These are phyloP conservation scores for Juglanconis oblonga DNA, from an alignment of 2,329 filamentous ascomycete species.

Conservation along the genomic window DNA sequence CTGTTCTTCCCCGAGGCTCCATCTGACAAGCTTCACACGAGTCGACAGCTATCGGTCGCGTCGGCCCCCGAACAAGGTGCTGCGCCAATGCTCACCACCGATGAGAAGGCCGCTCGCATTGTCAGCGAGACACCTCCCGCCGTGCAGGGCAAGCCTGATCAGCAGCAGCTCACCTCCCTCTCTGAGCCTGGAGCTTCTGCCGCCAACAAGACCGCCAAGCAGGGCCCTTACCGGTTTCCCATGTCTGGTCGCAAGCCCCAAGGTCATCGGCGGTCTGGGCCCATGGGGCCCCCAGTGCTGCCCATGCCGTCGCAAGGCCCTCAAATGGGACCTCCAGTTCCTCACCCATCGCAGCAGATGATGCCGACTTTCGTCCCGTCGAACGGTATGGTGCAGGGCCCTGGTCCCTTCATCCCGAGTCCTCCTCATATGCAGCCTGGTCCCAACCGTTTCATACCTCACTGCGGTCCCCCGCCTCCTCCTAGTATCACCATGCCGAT, in stretches of 20 bases:
- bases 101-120: not conserved
- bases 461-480: not conserved
- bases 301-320: not conserved
- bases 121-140: constrained; percentile 1
- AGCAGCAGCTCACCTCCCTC: not conserved
- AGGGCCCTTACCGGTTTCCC: not conserved
- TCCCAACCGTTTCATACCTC: not conserved
- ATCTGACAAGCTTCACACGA: constrained; percentile 1
- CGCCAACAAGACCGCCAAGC: not conserved
- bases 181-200: not conserved
- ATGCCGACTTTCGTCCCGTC: not conserved
- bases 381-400: not conserved
- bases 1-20: constrained; percentile 1
- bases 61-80: constrained; percentile 6
- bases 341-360: not conserved
- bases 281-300: not conserved
- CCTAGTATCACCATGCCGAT: not conserved
- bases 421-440: not conserved
- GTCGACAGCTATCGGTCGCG: constrained; percentile 3
- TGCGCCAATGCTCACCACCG: not conserved
- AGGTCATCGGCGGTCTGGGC: not conserved
- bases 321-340: not conserved
- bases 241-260: not conserved
- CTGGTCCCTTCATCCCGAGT: not conserved
- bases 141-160: not conserved